phyloP scores from a whole-genome alignment of 2,329 filamentous ascomycete genomes.

The Xylariaceae sp. region DNA sequence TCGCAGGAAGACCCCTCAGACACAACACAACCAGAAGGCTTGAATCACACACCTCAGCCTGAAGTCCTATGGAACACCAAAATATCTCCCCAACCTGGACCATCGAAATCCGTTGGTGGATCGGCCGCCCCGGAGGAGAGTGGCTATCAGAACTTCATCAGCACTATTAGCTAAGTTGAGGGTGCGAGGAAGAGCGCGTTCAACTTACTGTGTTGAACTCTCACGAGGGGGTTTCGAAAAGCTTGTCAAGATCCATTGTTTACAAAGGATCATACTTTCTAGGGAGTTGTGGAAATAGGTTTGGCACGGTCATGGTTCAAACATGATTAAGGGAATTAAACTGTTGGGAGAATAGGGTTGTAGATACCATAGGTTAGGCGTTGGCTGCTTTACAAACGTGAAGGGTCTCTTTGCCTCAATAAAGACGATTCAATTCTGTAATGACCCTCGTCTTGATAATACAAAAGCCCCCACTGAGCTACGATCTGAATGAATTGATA shows the following conservation, averaged over 20 bases:
- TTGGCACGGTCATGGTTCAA: not conserved
- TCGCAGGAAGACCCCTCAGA: slow-evolving; percentile 29
- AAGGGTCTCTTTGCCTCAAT: too few species aligned
- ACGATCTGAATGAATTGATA: too few species aligned
- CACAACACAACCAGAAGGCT: slow-evolving; percentile 25
- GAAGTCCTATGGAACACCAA: slow-evolving; percentile 36
- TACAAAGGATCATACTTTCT: not conserved
- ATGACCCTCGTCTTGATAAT: too few species aligned
- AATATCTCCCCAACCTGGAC: slow-evolving; percentile 9
- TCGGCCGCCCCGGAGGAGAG: slow-evolving; percentile 39
- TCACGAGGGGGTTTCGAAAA: not conserved
- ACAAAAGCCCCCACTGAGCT: too few species aligned
- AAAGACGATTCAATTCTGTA: not conserved
- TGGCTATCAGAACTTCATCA: slow-evolving; percentile 45
- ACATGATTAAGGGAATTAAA: not conserved
- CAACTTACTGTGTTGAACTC: not conserved
- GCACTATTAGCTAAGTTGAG: slow-evolving; percentile 32
- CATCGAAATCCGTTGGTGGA: slow-evolving; percentile 20
- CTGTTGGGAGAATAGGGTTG: slow-evolving; percentile 6
- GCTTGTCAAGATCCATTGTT: not conserved
- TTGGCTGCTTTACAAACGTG: slow-evolving; percentile 9
- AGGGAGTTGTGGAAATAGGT: not conserved
- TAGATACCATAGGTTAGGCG: slow-evolving; percentile 12
- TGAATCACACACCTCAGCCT: slow-evolving; percentile 18
- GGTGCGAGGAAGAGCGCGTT: not conserved